Base-by-base conservation (phyloP, 768 basidiomycete species). In the Mycena indigotica region DNA sequence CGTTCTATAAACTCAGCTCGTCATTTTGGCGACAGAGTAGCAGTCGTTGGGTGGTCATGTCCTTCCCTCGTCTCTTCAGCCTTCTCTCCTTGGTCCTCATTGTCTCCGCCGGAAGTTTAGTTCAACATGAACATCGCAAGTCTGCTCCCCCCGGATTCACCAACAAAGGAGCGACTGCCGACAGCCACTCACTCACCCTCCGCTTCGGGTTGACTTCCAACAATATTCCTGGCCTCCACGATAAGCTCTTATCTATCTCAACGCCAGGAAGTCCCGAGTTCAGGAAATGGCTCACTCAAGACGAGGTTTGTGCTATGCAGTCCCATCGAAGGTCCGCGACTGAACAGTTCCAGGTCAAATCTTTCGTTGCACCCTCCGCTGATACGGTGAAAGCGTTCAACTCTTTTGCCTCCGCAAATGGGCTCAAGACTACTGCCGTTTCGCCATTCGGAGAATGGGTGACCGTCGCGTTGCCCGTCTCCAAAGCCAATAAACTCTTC, bases 171-270 rank as follows among this genome's bases (percentile, higher is more conserved):
- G 24, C 64, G 12, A 65, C 68, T 17, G 30, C 60, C 15, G 55
- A 60, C 10, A 46, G 57, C 19, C 45, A 51, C 19, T 28, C 32
- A 28, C 61, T 74, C 30, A 62, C 63, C 28, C 60, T 74, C 25
- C 71, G 70, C 40, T 65, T 74, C 48, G 72, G 63, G n/a, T 66
- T 74, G 49, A 62, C 58, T 3, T 68, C 68, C 46, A 62, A 64
- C 56, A 57, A 72, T 61, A 50, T 66, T 6, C 30, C 56, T 3
- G 73, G 69, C 0, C 65, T 74, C n/a, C 65, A 70, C 52, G 64
- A 62, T 6, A 65, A 65, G 28, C 59, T 75, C 8, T 63, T 68
- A 32, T 63, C 63, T 29, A 69, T 72, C 35, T 70, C 69, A 48
- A 68, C 66, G 1, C 73, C 73, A 1, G 57, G 55, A 6, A 69